Percentiles rank a stretch among this genome's conserved stretches.
phyloP scores from a whole-genome alignment of 306 rosid species.

The Sicyos edulis region DNA sequence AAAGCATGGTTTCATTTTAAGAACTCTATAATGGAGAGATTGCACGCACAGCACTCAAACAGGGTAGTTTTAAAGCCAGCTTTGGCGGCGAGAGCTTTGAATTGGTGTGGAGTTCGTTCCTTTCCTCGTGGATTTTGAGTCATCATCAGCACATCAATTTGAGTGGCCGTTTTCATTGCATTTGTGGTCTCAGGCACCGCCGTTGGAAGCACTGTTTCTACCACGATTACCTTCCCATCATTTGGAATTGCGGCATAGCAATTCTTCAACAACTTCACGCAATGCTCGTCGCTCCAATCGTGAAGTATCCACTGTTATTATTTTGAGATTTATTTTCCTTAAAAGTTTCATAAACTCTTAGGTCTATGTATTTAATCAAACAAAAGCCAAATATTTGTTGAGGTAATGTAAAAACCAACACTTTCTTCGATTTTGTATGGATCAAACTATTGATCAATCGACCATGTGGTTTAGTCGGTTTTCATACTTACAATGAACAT shows the following conservation, averaged over 20 bases:
- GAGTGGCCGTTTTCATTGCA: constrained; percentile 15
- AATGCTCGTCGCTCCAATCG: constrained; percentile 33
- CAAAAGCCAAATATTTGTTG: too few relatives aligned
- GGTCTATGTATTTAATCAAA: too few relatives aligned
- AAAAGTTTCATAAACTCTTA: too few relatives aligned
- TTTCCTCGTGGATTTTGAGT: constrained; percentile 44
- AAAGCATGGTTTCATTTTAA: constrained; percentile 26
- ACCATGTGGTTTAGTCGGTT: too few relatives aligned
- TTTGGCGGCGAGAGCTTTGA: constrained; percentile 31
- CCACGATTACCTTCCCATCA: constrained; percentile 44
- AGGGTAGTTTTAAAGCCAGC: constrained; percentile 45
- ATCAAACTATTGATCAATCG: too few relatives aligned
- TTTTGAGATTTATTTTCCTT: too few relatives aligned
- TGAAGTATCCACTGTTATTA: constrained; percentile 43
- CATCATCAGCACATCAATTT: constrained; percentile 46
- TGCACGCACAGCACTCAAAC: constrained; percentile 28
- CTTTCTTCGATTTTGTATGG: too few relatives aligned
- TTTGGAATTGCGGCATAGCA: constrained; percentile 42
- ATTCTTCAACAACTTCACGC: constrained; percentile 37
- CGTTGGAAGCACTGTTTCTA: constrained; percentile 37
- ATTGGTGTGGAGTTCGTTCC: constrained; percentile 40
- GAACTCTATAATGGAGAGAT: constrained; percentile 48
- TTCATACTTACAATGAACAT: too few relatives aligned
- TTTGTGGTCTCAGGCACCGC: constrained; percentile 27
- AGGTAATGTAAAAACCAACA: too few relatives aligned